phyloP scores from a whole-genome alignment of 176 grass and related monocot genomes.

The Paspalum notatum region DNA sequence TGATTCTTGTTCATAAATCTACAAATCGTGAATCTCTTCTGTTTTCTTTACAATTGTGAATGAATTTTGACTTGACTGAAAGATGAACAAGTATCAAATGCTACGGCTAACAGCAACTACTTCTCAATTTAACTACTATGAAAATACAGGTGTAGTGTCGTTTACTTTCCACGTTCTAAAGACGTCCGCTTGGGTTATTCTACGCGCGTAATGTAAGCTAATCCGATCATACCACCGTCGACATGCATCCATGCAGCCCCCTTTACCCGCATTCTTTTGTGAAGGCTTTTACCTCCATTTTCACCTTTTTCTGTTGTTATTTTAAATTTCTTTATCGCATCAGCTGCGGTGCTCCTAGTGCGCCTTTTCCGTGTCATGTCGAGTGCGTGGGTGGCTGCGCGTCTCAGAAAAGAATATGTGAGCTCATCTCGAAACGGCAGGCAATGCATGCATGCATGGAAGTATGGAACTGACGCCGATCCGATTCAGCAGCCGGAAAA shows the following conservation, averaged over 20 bases:
- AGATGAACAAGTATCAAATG: neutral
- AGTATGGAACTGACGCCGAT: slow-evolving; percentile 46
- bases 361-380: slow-evolving; percentile 32
- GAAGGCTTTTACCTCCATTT: neutral
- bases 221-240: neutral
- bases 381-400: neutral
- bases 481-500: slow-evolving; percentile 57
- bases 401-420: slow-evolving; percentile 13
- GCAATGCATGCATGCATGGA: neutral
- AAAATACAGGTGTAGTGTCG: too few species aligned
- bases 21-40: neutral
- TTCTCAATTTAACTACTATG: neutral
- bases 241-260: slow-evolving; percentile 8
- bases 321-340: neutral
- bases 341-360: neutral
- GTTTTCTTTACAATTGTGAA: too few species aligned
- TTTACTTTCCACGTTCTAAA: neutral
- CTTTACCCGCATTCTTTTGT: neutral
- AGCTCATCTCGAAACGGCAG: slow-evolving; percentile 19
- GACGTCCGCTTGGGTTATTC: slow-evolving; percentile 40
- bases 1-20: neutral
- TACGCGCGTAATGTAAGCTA: neutral
- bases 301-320: neutral
- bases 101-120: neutral
- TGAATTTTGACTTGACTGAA: neutral